A percentile compares a stretch with the other conserved stretches of the same genome.
phyloP scores from a whole-genome alignment of 768 basidiomycete genomes.

The Boletus edulis region DNA sequence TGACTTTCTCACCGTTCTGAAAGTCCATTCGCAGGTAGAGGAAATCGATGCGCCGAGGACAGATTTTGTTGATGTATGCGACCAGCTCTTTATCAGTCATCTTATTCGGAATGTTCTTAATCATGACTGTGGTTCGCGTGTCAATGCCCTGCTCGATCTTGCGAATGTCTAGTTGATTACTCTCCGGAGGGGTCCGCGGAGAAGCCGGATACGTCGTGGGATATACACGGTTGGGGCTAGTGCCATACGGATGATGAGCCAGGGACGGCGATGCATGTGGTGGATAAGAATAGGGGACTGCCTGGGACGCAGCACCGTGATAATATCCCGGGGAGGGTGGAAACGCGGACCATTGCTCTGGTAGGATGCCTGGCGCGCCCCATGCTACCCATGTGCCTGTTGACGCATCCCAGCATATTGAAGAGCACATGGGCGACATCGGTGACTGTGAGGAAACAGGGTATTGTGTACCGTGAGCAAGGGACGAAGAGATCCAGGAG shows the following conservation, averaged over 20 bases:
- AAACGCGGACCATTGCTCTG: constrained; percentile 32
- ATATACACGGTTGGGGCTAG: constrained; percentile 19
- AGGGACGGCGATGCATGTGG: constrained; percentile 23
- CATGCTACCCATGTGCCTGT: constrained; percentile 31
- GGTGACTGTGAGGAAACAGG: constrained; percentile 28
- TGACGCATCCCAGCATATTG: constrained; percentile 30
- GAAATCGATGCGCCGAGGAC: constrained; percentile 79
- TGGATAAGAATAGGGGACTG: constrained; percentile 29
- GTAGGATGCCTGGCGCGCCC: constrained; percentile 22
- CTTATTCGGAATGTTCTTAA: constrained; percentile 93
- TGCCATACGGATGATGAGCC: constrained; percentile 18
- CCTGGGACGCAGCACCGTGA: constrained; percentile 20
- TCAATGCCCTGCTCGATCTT: constrained; percentile 76
- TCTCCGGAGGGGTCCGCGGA: constrained; percentile 33
- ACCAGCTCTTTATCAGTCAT: constrained; percentile 76
- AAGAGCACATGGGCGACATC: constrained; percentile 25
- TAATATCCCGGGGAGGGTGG: constrained; percentile 27
- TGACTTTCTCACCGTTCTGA: constrained; percentile 55
- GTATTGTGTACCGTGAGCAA: constrained; percentile 29
- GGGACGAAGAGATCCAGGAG: constrained; percentile 27
- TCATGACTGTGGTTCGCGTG: constrained; percentile 83
- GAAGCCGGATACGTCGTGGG: constrained; percentile 25
- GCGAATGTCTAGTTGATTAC: constrained; percentile 63
- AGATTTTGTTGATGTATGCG: constrained; percentile 66
- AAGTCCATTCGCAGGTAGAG: constrained; percentile 88